These are phyloP conservation scores for Galeopsis tetrahit DNA, from an alignment of 257 asterid species.

Conservation along the genomic window DNA sequence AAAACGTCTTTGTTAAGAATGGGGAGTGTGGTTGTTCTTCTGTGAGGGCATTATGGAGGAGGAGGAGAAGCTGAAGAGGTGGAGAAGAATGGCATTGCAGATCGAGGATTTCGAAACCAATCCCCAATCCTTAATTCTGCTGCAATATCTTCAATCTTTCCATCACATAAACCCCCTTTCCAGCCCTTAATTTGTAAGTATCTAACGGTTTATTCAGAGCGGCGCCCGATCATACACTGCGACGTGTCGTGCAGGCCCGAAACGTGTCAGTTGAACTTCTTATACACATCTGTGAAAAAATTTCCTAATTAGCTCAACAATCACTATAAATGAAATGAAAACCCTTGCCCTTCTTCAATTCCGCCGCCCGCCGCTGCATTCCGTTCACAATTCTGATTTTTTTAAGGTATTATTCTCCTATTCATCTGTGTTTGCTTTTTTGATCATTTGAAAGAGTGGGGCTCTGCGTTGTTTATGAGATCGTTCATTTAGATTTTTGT, in stretches of 20 bases:
- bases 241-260: slow-evolving; percentile 24
- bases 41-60: too few relatives aligned
- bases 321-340: slow-evolving; percentile 6
- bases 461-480: not conserved
- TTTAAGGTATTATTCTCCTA: not conserved
- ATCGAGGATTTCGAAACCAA: not conserved
- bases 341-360: not conserved
- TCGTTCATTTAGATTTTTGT: not conserved
- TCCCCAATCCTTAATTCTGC: not conserved
- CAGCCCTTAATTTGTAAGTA: not conserved
- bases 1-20: too few relatives aligned
- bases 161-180: too few relatives aligned
- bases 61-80: too few relatives aligned
- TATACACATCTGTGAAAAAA: slow-evolving; percentile 2
- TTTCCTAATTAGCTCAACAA: not conserved
- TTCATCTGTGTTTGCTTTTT: not conserved
- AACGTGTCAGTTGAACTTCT: slow-evolving; percentile 4
- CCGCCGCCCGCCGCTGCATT: not conserved
- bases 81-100: too few relatives aligned
- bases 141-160: not conserved
- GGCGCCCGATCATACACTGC: slow-evolving; percentile 21
- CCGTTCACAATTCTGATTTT: slow-evolving; percentile 3
- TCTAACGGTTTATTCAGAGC: not conserved
- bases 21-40: not conserved
- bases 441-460: not conserved